Conservation (phyloP, 768 basidiomycete genomes). For the Boletus reticulatus region DNA sequence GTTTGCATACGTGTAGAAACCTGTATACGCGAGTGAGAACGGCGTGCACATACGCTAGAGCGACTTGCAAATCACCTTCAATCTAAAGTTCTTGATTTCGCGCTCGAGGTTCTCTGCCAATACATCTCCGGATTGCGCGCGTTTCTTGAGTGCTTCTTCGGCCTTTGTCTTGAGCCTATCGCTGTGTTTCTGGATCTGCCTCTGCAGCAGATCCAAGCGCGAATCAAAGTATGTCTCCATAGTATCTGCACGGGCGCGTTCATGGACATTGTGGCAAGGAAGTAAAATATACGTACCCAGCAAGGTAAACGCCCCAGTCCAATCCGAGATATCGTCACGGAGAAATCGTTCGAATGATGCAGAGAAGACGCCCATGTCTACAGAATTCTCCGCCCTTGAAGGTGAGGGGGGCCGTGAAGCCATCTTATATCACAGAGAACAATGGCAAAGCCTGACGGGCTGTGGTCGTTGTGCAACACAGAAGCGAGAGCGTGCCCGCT, state of each 20-base stretch:
- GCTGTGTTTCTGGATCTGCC: constrained; percentile 83
- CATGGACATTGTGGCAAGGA: neutral
- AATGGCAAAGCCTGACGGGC: constrained; percentile 6
- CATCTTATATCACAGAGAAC: constrained; percentile 27
- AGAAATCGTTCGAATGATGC: constrained; percentile 70
- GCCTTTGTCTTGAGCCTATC: constrained; percentile 81
- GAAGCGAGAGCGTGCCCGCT: constrained; percentile 3
- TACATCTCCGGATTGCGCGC: constrained; percentile 50
- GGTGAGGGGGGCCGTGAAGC: constrained; percentile 41
- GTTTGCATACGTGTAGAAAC: constrained; percentile 76
- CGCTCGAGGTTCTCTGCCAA: constrained; percentile 78
- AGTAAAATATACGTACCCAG: constrained; percentile 53
- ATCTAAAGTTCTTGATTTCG: constrained; percentile 82
- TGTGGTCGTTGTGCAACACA: constrained; percentile 5
- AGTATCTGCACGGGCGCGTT: constrained; percentile 58
- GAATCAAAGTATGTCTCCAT: constrained; percentile 96
- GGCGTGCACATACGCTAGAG: neutral
- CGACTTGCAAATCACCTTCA: constrained; percentile 55
- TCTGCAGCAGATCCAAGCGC: constrained; percentile 77
- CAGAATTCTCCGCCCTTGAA: constrained; percentile 29
- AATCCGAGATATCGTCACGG: constrained; percentile 72
- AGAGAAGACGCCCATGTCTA: constrained; percentile 56
- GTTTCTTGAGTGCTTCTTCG: constrained; percentile 76
- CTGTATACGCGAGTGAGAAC: constrained; percentile 39
- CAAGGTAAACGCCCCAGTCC: constrained; percentile 81